Evolutionary conservation across 2,329 filamentous ascomycete species (phyloP).

Genomic region (Xylaria hypoxylon): DNA sequence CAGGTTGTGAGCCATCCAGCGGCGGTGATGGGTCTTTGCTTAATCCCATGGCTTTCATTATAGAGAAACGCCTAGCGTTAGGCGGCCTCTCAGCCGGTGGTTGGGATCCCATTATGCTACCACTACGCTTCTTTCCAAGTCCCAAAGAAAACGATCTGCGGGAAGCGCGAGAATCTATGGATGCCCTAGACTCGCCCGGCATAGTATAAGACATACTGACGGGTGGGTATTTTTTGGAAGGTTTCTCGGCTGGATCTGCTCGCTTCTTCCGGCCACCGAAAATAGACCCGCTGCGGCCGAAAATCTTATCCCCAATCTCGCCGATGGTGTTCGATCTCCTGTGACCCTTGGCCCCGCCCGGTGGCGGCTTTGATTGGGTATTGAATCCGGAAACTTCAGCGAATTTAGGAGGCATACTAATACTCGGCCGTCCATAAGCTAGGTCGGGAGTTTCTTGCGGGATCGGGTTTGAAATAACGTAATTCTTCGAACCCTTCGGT

Average conservation of each 20-base stretch:
- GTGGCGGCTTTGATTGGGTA: constrained; percentile 61
- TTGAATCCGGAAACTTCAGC: constrained; percentile 69
- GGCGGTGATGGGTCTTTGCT: constrained; percentile 65
- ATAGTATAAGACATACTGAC: constrained; percentile 87
- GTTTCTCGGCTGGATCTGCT: constrained; percentile 61
- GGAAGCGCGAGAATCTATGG: constrained; percentile 75
- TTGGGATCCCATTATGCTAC: constrained; percentile 71
- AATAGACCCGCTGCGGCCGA: constrained; percentile 84
- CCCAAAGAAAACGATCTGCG: constrained; percentile 78
- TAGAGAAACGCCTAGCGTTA: constrained; percentile 73
- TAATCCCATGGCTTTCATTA: constrained; percentile 74
- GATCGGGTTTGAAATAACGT: constrained; percentile 77
- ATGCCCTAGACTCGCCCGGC: constrained; percentile 69
- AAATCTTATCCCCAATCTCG: constrained; percentile 84
- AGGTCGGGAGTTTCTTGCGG: constrained; percentile 64
- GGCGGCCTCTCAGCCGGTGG: constrained; percentile 65
- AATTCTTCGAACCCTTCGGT: constrained; percentile 74
- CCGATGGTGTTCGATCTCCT: constrained; percentile 81
- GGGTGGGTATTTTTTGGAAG: constrained; percentile 82
- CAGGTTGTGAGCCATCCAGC: constrained; percentile 63
- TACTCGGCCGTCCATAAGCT: constrained; percentile 69
- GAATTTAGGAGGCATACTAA: constrained; percentile 70
- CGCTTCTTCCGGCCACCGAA: constrained; percentile 70
- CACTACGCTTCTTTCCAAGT: constrained; percentile 76
- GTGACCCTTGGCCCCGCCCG: constrained; percentile 65